Base-by-base conservation (phyloP, 2,329 filamentous ascomycete genomes). In the Clonostachys sp. region DNA sequence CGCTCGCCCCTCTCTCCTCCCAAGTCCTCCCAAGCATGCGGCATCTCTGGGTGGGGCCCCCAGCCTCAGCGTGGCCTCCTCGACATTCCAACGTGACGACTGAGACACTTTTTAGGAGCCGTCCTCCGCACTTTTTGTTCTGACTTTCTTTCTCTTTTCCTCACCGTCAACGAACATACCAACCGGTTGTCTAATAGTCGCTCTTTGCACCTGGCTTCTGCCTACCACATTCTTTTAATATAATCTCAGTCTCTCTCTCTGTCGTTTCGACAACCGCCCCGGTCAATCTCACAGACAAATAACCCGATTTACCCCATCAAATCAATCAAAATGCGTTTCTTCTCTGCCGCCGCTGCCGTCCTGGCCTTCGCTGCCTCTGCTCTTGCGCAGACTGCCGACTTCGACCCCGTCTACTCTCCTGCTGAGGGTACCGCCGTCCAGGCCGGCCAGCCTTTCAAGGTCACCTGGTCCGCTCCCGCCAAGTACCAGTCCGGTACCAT, bases 351-450 rank as follows among this genome's bases (percentile, higher is more conserved):
- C 57, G 65, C 74, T 50, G 65, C 78, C 59, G 53, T 77, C 54
- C 56, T 81, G 67, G 78, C 77, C 60, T 68, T 77, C 53, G 71
- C 71, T 57, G 68, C 69, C 65, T 62, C 73, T 51, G 74, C 63
- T 53, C 53, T 79, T 50, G 80, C 79, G 45, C 77, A 81, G 65
- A 77, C 74, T 44, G 48, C 65, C n/a, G 74, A 73, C 58, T 85
- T 83, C 66, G 72, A 81, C 61, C 63, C 71, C 58, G 68, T 85
- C 61, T 68, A 59, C 56, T 64, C 64, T 50, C 81, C 81, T 50
- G 53, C 57, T 34, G 39, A 67, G 45, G 65, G 65, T 56, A 63
- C 77, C 61, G 50, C 62, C 42, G 53, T 84, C 53, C 46, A 62
- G 34, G 74, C 77, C 40, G 81, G 80, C 55, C 53, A 67, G 55